Evolutionary conservation across 2,329 filamentous ascomycete species (phyloP), one percentile per base, ranked within the genome.

Genomic region (Talaromyces sp.): DNA sequence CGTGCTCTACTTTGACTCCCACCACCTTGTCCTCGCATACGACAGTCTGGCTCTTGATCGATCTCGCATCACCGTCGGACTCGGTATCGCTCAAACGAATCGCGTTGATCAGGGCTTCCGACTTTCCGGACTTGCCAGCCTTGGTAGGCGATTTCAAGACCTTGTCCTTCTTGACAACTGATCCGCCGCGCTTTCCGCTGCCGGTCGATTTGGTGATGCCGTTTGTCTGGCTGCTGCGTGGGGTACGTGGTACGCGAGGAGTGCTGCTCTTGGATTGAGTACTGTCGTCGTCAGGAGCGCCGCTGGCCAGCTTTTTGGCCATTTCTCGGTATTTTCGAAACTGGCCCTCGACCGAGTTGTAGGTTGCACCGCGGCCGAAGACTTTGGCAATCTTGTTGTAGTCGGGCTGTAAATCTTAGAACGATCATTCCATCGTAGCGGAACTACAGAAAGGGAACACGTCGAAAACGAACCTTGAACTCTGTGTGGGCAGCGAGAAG

Each of bases 331-430:
- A 77, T 53, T 73, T 75, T 51, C 79, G 78, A 40, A 84, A 76
- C 2, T 75, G 76, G 51, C 75, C 74, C 63, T 83, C 78, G 28
- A 84, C 75, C 0, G 81, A 71, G 63, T 82, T 73, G 69, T 81
- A 82, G 0, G 78, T 82, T 0, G 79, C 78, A 0, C 75, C 78
- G 7, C 74, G 65, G 1, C 79, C 80, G 65, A 79, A 84, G 57
- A 79, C 69, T 2, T 68, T 66, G 0, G 81, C 81, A 28, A 82
- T 76, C 3, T 72, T 69, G 1, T 66, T 68, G 66, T 78, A 76
- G 61, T 83, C 76, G 27, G 82, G 72, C 82, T 84, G 57, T 7
- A 57, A 6, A 23, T 34, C 5, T 31, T 14, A 23, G 42, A 12
- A n/a, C 16, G 10, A 42, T 6, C 28, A 12, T 31, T 27, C 28